Percentiles rank a stretch among this genome's conserved stretches.
These are phyloP conservation scores for Austroboletus novae-zelandiae DNA, from an alignment of 1,284 basidiomycete species.

Conservation along the genomic window DNA sequence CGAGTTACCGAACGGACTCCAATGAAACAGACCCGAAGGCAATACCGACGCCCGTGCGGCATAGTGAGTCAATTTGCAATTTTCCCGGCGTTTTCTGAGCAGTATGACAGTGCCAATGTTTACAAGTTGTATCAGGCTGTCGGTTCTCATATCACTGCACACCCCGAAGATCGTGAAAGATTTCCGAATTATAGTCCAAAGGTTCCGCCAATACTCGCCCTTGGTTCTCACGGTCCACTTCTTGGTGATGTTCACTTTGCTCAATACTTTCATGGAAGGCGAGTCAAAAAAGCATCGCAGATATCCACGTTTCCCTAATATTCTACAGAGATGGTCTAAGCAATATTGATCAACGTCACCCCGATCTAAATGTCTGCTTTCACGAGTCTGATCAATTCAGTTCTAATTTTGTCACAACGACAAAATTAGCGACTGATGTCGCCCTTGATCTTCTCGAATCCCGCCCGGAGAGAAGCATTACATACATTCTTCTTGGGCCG, in stretches of 20 bases:
- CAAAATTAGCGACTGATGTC: constrained; percentile 58
- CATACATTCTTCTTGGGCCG: constrained; percentile 87
- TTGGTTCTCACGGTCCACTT: constrained; percentile 73
- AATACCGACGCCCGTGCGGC: constrained; percentile 67
- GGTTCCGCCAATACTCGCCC: constrained; percentile 60
- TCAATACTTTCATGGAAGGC: constrained; percentile 84
- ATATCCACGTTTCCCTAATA: background rate
- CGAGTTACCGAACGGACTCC: background rate
- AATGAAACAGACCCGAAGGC: constrained; percentile 39
- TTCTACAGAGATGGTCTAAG: constrained; percentile 73
- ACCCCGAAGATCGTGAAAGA: constrained; percentile 53
- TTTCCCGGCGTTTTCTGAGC: constrained; percentile 1
- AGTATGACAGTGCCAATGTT: constrained; percentile 61
- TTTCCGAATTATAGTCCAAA: constrained; percentile 58
- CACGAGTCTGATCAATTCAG: constrained; percentile 31
- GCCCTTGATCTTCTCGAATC: constrained; percentile 65
- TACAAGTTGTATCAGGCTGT: constrained; percentile 77
- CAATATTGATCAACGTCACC: constrained; percentile 69
- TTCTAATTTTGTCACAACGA: constrained; percentile 46
- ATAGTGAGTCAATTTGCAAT: constrained; percentile 42
- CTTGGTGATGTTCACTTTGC: constrained; percentile 78
- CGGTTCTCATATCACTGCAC: constrained; percentile 56
- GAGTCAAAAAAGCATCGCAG: constrained; percentile 19
- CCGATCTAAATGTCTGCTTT: constrained; percentile 57
- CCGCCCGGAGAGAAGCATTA: constrained; percentile 63